Base-by-base conservation (phyloP, 129 eudicot species). In the Pseudognaphalium luteoalbum region DNA sequence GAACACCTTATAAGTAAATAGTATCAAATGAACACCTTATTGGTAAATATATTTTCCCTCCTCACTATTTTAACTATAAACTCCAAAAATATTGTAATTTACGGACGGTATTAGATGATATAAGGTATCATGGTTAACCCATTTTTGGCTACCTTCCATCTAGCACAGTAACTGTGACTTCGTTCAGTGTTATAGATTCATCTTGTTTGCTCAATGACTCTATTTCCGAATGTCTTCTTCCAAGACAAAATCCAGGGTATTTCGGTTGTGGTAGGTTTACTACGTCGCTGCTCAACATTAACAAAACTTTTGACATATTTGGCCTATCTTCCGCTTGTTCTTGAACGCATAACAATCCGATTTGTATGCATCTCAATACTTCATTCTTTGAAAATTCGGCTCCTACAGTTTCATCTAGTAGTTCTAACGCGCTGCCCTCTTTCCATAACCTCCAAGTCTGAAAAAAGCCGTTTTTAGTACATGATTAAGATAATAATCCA, bases 261-360 rank as follows among this genome's bases (percentile, higher is more conserved):
- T 76, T 90, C 17, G 98, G 95, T 61, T 93, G 94, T 7, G 89
- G 80, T 81, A 90, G 33, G 8, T 70, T 44, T 47, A 70, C 76
- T 9, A 34, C 72, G 57, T 93, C 92, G 41, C 92, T 93, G 54
- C 92, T 86, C 73, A 93, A 78, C 98, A 90, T 85, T 64, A 90
- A 73, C 29, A 90, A 54, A 22, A 90, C 96, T 52, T 80, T 83
- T 6, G 86, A 81, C 96, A 93, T 90, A 29, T 78, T 83, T 10
- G 98, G 98, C 69, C 98, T 83, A 7, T 93, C 96, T 62, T 93
- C 98, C 0, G 96, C 92, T 6, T 84, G 91, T 57, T 90, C 96
- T 76, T 93, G 98, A 29, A 93, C 95, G 50, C 98, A 93, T 75
- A 93, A 78, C 4, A 93, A 87, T 9, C 96, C 98, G 0, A 93